A percentile compares a stretch with the other conserved stretches of the same genome.
Evolutionary conservation across 192 early-diverging fungal species (phyloP).

Genomic region (Backusella luteola): DNA sequence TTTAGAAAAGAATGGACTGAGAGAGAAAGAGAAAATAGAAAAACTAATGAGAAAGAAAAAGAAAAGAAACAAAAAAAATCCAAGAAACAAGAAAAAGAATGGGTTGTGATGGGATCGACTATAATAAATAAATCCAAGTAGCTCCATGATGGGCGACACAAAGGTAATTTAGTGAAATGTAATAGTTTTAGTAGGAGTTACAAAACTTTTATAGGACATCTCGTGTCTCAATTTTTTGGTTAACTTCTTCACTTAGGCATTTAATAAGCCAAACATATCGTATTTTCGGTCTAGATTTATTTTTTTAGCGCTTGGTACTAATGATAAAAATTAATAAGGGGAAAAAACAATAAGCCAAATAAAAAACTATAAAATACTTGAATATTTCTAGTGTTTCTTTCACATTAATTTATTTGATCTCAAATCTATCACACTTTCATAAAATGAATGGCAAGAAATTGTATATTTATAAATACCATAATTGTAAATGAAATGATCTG

Average conservation of each 20-base stretch:
- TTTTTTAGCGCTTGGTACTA: neutral
- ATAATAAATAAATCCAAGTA: neutral
- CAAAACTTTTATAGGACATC: neutral
- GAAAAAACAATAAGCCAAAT: neutral
- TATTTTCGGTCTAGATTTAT: conserved; percentile 4
- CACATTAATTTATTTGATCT: neutral
- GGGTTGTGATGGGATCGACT: neutral
- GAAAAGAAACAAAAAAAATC: conserved; percentile 11
- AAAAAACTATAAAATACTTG: conserved; percentile 1
- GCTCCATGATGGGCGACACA: neutral
- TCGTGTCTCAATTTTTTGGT: conserved; percentile 4
- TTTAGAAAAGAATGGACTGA: neutral
- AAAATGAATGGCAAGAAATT: neutral
- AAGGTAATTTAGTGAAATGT: conserved; percentile 7
- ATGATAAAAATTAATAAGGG: neutral
- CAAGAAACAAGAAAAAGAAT: conserved; percentile 4
- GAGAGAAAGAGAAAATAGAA: neutral
- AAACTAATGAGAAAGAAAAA: neutral
- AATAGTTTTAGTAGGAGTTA: conserved; percentile 7
- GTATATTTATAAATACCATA: neutral
- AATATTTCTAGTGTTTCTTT: conserved; percentile 6
- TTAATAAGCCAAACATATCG: neutral
- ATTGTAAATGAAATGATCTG: conserved; percentile 7
- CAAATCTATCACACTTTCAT: neutral
- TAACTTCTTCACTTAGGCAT: conserved; percentile 1